phyloP scores from a whole-genome alignment of 106 monocot genomes.

The Dendrobium huoshanense region DNA sequence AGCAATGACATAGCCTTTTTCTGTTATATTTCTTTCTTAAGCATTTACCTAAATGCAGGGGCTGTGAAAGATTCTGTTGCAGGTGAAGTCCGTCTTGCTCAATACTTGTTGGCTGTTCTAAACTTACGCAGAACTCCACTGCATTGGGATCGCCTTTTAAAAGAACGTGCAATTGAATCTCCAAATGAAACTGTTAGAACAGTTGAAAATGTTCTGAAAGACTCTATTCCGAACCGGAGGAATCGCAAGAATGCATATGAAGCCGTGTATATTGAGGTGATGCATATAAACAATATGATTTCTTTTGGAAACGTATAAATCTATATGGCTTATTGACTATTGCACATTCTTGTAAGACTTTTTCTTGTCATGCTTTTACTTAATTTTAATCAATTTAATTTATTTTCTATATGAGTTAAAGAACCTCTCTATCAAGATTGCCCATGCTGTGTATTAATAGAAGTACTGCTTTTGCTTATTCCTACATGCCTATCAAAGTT shows the following conservation, averaged over 20 bases:
- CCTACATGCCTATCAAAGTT: no score
- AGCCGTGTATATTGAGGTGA: slow-evolving; percentile 51
- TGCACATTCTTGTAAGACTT: neutral
- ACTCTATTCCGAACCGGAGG: slow-evolving; percentile 27
- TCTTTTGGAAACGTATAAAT: neutral
- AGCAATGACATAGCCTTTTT: neutral
- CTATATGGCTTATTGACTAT: neutral
- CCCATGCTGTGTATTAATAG: no score
- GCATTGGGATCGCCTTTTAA: slow-evolving; percentile 44
- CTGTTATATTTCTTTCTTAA: neutral
- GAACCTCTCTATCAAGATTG: no score
- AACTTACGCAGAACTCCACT: slow-evolving; percentile 54
- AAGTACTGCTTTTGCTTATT: no score
- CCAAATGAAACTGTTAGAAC: neutral
- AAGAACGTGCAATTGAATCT: slow-evolving; percentile 10
- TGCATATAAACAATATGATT: neutral
- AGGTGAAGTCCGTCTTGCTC: slow-evolving; percentile 67
- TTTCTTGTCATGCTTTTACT: no score
- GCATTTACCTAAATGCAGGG: slow-evolving; percentile 18
- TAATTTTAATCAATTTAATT: no score
- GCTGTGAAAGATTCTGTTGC: slow-evolving; percentile 67
- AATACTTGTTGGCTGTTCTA: slow-evolving; percentile 51
- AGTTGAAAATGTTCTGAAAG: slow-evolving; percentile 11
- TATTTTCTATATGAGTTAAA: no score
- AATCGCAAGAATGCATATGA: slow-evolving; percentile 30